Base-by-base conservation (phyloP, 129 eudicot species). In the Glebionis coronaria region DNA sequence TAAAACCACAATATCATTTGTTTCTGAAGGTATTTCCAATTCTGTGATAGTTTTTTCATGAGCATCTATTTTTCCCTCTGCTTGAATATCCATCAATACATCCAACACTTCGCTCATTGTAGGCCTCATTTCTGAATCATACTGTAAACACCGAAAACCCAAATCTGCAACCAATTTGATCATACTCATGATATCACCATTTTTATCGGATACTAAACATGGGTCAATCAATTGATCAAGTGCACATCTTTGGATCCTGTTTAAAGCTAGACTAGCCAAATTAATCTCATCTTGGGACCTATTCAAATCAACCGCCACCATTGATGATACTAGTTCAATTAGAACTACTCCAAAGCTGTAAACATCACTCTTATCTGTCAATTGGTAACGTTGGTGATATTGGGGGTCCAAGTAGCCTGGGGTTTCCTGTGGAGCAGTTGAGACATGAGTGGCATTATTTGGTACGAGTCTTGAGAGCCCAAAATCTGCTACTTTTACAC, bases 401-500 rank as follows among this genome's bases (percentile, higher is more conserved):
- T 85, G 89, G 0, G 98, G 98, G 56, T 88, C 98, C 2, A 92
- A 74, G 27, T 92, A 92, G 7, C 98, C 96, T 0, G 98, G 98
- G 12, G 98, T 91, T 16, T 96, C 98, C 68, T 88, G 98, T 2
- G 98, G 98, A 38, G 96, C 91, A 0, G 98, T 91, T 12, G 98
- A 92, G 27, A 92, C 80, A 68, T 92, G 95, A 27, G 82, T 81
- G 8, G 70, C 96, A 12, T 78, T 82, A 20, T 38, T 82, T 0
- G 98, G 95, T 64, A 92, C 50, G 20, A 75, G 84, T 44, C 85
- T 79, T 0, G 90, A 79, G 51, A 81, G 82, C 13, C 87, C 90
- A 18, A 84, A 84, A 71, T 84, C 90, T 4, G 90, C 82, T 56
- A 84, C 84, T 21, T 84, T 84, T 45, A 79, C 86, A 56, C 78